Conservation (phyloP, 2,329 filamentous ascomycete genomes). For the Colletotrichum aenigma region DNA sequence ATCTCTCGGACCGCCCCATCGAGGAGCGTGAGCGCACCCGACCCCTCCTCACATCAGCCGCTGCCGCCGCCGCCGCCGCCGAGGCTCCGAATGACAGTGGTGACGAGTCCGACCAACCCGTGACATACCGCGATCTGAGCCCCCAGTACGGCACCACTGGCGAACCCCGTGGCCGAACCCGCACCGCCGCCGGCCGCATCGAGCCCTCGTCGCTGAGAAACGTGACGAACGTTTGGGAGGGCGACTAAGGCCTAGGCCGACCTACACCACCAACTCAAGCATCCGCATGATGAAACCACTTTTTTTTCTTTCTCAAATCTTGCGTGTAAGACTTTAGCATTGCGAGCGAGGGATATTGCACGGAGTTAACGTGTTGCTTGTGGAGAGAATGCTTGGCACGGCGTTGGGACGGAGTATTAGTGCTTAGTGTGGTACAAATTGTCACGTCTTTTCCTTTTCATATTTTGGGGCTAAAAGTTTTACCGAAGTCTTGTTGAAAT, state of each 20-base stretch:
- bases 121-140: conserved; percentile 11
- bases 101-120: conserved; percentile 10
- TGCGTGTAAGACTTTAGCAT: background rate
- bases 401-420: background rate
- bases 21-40: conserved; percentile 13
- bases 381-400: background rate
- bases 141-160: conserved; percentile 10
- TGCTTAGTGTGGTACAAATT: background rate
- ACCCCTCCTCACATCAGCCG: conserved; percentile 3
- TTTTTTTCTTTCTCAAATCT: background rate
- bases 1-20: conserved; percentile 1
- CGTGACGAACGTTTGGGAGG: conserved; percentile 9
- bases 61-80: background rate
- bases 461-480: background rate
- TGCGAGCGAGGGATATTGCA: background rate
- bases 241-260: background rate
- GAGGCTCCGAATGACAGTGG: background rate
- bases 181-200: background rate
- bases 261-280: background rate
- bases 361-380: background rate
- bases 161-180: background rate
- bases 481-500: background rate
- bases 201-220: conserved; percentile 14
- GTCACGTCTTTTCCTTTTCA: background rate
- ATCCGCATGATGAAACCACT: background rate